phyloP scores from a whole-genome alignment of 225 moss, liverwort and hornwort species.

The Marchantia polymorpha region DNA sequence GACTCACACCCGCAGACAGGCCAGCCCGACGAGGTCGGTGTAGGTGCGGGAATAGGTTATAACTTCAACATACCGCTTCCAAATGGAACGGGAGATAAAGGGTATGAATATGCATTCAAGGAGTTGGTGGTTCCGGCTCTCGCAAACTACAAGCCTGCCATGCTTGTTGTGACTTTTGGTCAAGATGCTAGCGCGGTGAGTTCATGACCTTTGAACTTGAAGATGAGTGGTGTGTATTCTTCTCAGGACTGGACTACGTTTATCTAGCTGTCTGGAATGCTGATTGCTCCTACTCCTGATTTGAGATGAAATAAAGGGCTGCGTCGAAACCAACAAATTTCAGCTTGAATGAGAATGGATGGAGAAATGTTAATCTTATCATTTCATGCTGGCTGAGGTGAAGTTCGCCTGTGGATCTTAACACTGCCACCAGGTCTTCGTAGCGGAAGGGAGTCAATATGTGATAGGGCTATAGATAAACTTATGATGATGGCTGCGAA shows the following conservation, averaged over 20 bases:
- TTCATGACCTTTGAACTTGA: background rate
- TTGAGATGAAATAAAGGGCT: too few species aligned
- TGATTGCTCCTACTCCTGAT: too few species aligned
- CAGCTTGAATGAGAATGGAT: background rate
- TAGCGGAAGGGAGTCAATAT: too few species aligned
- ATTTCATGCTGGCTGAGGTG: too few species aligned
- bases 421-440: too few species aligned
- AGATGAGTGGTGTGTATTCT: background rate
- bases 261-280: background rate
- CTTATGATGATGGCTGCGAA: too few species aligned
- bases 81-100: slow-evolving; percentile 58
- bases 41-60: slow-evolving; percentile 53
- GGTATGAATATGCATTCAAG: slow-evolving; percentile 58
- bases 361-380: too few species aligned
- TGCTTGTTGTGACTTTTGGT: slow-evolving; percentile 59
- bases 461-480: too few species aligned
- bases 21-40: slow-evolving; percentile 46
- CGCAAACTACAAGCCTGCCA: slow-evolving; percentile 47
- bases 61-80: slow-evolving; percentile 64
- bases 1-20: slow-evolving; percentile 62
- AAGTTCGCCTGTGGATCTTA: too few species aligned
- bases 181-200: slow-evolving; percentile 72
- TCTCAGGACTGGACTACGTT: background rate
- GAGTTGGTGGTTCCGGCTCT: slow-evolving; percentile 61
- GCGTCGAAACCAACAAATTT: background rate